Base-by-base conservation (phyloP, 768 basidiomycete species). In the Tulasnella sp. region DNA sequence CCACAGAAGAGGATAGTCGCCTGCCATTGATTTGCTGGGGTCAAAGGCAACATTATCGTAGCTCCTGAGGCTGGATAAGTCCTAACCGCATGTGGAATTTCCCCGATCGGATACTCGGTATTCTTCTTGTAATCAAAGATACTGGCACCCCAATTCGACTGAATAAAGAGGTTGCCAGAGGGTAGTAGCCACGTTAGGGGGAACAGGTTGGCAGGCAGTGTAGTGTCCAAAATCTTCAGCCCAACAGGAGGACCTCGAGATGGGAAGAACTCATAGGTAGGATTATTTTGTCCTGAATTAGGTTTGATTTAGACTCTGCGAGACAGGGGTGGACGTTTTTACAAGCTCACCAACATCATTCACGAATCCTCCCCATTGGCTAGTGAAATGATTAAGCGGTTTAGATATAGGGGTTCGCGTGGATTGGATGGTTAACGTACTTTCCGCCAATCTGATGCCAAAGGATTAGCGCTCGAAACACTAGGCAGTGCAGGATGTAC, bases 51-150 rank as follows among this genome's bases (percentile, higher is more conserved):
- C 83, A 98, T 88, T 34, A 83, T 83, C 2, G 74, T 75, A 0
- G 83, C 92, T 28, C 86, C 89, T 7, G 89, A 89, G 0, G 83
- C 92, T 7, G 90, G 90, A 61, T 92, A 92, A 3, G 88, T 83
- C 27, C 89, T 81, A 19, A 76, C 77, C 39, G 92, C 78, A 37
- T 60, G 55, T 19, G 62, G 63, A 60, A 65, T 64, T 42, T 64
- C 59, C 20, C 64, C 64, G 3, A 67, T 58, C 8, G 58, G 49
- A 31, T 64, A 68, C 54, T 50, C 64, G 45, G 51, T 32, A 28
- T 60, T 57, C 29, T 58, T 59, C 29, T 62, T 59, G 59, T 61
- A 64, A 55, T 70, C 62, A 61, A 67, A 69, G 24, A 70, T 57
- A 58, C 69, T 69, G 2, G 69, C 64, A 20, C 52, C 51, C 53